Conservation (phyloP, 345 rosid genomes). For the Populus davidiana region DNA sequence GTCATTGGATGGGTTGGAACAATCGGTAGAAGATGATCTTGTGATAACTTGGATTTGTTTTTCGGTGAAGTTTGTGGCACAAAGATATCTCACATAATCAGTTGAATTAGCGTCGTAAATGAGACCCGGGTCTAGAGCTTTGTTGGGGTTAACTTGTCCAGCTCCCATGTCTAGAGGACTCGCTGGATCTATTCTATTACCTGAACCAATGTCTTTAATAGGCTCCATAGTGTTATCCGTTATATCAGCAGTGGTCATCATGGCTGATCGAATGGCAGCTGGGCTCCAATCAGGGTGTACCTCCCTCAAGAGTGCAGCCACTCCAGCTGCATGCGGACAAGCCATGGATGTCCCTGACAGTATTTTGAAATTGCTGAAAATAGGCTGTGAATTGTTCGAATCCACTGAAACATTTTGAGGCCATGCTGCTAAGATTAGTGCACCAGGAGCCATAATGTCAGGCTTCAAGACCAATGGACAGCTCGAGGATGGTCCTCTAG, state of each 20-base stretch:
- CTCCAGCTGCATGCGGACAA: constrained; percentile 53
- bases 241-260: constrained; percentile 49
- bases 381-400: constrained; percentile 10
- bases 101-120: constrained; percentile 38
- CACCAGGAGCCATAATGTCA: constrained; percentile 53
- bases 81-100: constrained; percentile 46
- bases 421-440: constrained; percentile 50
- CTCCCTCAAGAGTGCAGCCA: constrained; percentile 36
- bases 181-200: constrained; percentile 17
- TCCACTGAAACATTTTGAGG: constrained; percentile 26
- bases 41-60: constrained; percentile 48
- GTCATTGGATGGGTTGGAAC: constrained; percentile 41
- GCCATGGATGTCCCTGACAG: constrained; percentile 61
- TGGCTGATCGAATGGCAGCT: constrained; percentile 57
- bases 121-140: constrained; percentile 58
- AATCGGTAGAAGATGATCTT: constrained; percentile 31
- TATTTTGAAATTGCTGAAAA: no score
- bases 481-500: constrained; percentile 57
- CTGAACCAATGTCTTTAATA: constrained; percentile 22
- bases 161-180: constrained; percentile 53
- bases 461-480: constrained; percentile 52
- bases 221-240: constrained; percentile 25
- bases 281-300: constrained; percentile 41
- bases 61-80: constrained; percentile 44
- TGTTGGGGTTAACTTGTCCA: constrained; percentile 52